phyloP scores from a whole-genome alignment of 2,329 filamentous ascomycete genomes.

The Botrytis cinerea region DNA sequence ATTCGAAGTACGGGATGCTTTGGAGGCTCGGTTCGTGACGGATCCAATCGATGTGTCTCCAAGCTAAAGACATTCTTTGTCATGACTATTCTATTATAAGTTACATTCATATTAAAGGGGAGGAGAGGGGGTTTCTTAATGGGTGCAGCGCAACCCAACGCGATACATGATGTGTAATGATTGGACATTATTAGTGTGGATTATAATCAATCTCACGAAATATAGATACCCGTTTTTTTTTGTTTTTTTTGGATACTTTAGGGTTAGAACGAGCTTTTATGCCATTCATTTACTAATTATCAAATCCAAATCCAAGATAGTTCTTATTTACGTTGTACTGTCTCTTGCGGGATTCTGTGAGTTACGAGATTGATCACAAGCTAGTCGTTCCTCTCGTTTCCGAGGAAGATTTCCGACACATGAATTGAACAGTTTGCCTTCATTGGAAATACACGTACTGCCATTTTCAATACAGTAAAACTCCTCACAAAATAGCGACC shows the following conservation, averaged over 20 bases:
- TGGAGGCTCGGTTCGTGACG: constrained; percentile 32
- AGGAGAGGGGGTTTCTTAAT: not conserved
- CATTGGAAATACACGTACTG: not conserved
- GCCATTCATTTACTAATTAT: not conserved
- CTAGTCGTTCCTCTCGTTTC: not conserved
- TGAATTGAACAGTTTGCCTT: no score
- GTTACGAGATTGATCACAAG: not conserved
- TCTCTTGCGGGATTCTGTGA: no score
- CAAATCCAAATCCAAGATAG: not conserved
- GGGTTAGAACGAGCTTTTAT: not conserved
- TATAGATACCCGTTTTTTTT: not conserved
- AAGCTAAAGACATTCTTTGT: not conserved
- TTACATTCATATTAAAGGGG: no score
- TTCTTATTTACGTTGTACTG: not conserved
- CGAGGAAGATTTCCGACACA: no score
- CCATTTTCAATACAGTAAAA: no score
- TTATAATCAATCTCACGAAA: not conserved
- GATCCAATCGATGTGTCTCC: not conserved
- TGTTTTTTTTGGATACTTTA: not conserved
- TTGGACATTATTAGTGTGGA: not conserved
- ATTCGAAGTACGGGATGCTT: constrained; percentile 53
- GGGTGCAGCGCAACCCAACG: not conserved
- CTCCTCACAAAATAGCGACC: constrained; percentile 34
- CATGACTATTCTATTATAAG: not conserved
- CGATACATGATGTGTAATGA: not conserved